phyloP scores from a whole-genome alignment of 2,329 filamentous ascomycete species.

The Aspergillus sp. region DNA sequence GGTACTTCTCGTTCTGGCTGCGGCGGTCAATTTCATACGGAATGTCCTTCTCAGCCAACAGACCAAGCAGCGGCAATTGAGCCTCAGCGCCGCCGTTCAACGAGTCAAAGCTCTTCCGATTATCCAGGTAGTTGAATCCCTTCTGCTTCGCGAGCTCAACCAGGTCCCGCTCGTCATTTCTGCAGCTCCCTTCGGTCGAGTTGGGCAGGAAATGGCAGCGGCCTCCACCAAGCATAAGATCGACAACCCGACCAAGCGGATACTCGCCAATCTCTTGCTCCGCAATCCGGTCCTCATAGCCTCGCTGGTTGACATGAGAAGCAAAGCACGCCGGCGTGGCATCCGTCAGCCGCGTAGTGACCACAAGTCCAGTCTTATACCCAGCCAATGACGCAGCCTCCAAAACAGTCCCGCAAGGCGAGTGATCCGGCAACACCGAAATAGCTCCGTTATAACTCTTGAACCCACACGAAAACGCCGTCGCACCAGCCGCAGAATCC shows the following conservation, averaged over 20 bases:
- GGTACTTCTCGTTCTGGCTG: conserved; percentile 70
- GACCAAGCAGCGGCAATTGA: conserved; percentile 73
- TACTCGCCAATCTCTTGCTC: conserved; percentile 87
- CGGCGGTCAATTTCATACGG: conserved; percentile 90
- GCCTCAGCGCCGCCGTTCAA: conserved; percentile 61
- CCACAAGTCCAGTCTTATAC: conserved; percentile 87
- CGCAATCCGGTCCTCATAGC: conserved; percentile 84
- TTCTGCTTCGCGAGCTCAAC: conserved; percentile 65
- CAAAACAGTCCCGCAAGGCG: conserved; percentile 83
- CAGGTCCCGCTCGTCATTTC: conserved; percentile 70
- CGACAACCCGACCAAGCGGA: conserved; percentile 76
- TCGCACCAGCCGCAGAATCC: conserved; percentile 93
- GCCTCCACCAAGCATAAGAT: conserved; percentile 88
- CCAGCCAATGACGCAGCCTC: conserved; percentile 90
- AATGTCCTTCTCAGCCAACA: conserved; percentile 76
- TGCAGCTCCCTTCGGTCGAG: conserved; percentile 70
- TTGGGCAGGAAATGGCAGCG: conserved; percentile 91
- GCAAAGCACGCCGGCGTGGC: conserved; percentile 95
- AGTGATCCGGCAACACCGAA: conserved; percentile 73
- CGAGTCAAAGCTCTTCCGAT: conserved; percentile 67
- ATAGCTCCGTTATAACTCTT: conserved; percentile 99
- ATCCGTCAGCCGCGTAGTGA: conserved; percentile 91
- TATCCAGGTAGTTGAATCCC: conserved; percentile 72
- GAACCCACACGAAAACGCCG: conserved; percentile 82
- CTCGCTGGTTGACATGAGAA: conserved; percentile 71